phyloP scores from a whole-genome alignment of 2,329 filamentous ascomycete genomes.

The Fusarium sp. region DNA sequence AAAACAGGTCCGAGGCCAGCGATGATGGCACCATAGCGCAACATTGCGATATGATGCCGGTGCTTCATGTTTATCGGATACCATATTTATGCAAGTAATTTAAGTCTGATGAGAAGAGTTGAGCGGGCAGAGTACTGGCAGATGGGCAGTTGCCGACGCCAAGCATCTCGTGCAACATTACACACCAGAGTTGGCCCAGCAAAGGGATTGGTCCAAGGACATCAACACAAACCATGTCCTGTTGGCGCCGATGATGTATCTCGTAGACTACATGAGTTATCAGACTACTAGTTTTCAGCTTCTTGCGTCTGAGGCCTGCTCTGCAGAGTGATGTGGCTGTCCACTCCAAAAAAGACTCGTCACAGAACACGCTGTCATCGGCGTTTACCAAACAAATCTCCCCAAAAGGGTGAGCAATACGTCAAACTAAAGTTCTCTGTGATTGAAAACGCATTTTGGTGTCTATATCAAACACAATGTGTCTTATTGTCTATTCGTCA shows the following conservation, averaged over 20 bases:
- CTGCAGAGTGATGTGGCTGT: background rate
- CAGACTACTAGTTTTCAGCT: background rate
- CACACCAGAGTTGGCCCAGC: background rate
- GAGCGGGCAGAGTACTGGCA: background rate
- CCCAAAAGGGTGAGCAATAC: background rate
- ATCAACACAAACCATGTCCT: background rate
- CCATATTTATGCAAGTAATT: background rate
- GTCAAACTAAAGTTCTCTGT: background rate
- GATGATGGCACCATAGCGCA: slow-evolving; percentile 24
- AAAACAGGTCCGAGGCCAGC: slow-evolving; percentile 11
- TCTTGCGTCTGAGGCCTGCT: background rate
- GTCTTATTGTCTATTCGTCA: background rate
- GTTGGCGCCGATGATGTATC: background rate
- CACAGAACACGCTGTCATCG: background rate
- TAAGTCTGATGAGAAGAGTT: background rate
- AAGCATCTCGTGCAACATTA: background rate
- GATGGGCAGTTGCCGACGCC: background rate
- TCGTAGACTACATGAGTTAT: background rate
- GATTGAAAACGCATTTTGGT: background rate
- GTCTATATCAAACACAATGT: background rate
- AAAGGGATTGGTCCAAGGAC: background rate
- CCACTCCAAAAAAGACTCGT: background rate
- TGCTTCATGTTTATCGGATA: background rate
- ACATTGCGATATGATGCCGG: background rate
- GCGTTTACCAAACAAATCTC: background rate